These are phyloP conservation scores for Phalaenopsis hybrid DNA, from an alignment of 116 monocot species.

Conservation along the genomic window DNA sequence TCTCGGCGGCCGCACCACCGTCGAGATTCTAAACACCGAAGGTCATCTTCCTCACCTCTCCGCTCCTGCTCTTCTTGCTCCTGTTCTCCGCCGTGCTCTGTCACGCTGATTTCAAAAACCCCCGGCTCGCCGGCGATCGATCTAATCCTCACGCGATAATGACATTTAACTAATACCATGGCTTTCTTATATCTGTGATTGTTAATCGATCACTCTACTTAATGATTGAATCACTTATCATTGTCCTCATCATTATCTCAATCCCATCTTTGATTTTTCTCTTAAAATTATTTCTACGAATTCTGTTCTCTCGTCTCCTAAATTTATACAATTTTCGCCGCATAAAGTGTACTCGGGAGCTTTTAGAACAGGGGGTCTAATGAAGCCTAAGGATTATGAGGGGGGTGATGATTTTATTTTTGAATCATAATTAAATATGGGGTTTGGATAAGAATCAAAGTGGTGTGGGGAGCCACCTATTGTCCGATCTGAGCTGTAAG, in stretches of 20 bases:
- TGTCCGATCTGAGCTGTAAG: neutral
- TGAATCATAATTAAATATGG: neutral
- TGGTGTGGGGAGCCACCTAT: neutral
- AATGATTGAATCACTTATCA: neutral
- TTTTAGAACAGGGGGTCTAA: neutral
- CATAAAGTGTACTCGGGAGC: neutral
- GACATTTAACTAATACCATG: neutral
- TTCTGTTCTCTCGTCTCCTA: neutral
- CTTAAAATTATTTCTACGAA: neutral
- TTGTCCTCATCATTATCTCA: neutral
- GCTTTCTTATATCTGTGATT: neutral
- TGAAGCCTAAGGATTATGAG: neutral
- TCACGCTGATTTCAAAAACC: slow-evolving; percentile 16
- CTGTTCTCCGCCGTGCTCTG: slow-evolving; percentile 67
- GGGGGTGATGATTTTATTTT: neutral
- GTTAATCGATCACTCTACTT: neutral
- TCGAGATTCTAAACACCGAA: slow-evolving; percentile 71
- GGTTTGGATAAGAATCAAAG: neutral
- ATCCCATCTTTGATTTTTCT: neutral
- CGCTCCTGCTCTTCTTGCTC: slow-evolving; percentile 57
- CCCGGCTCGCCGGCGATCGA: neutral
- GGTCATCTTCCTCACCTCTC: slow-evolving; percentile 95
- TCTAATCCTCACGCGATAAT: neutral
- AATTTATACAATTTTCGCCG: neutral
- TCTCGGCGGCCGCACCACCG: slow-evolving; percentile 61